A percentile compares a stretch with the other conserved stretches of the same genome.
Conservation (phyloP, 2,329 filamentous ascomycete genomes). For the Graphilbum sp. region DNA sequence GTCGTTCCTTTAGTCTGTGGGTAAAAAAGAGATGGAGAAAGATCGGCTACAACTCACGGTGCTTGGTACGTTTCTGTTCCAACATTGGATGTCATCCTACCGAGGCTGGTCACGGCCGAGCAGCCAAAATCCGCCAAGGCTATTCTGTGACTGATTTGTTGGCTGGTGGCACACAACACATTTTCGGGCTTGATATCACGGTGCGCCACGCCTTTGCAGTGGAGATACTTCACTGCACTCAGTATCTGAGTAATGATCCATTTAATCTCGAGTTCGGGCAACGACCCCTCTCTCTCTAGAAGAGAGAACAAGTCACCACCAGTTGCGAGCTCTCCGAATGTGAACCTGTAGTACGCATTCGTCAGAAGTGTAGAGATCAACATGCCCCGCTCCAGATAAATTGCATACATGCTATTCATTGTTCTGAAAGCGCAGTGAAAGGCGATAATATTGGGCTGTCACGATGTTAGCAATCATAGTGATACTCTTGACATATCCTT, state of each 20-base stretch:
- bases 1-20: too few species aligned
- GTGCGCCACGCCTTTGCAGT: slow-evolving; percentile 31
- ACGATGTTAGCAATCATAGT: not conserved
- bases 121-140: slow-evolving; percentile 37
- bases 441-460: slow-evolving; percentile 36
- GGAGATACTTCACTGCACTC: slow-evolving; percentile 28
- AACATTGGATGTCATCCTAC: slow-evolving; percentile 25
- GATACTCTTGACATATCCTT: too few species aligned
- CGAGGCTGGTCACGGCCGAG: slow-evolving; percentile 24
- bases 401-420: slow-evolving; percentile 26
- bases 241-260: slow-evolving; percentile 31
- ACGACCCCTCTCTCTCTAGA: slow-evolving; percentile 17
- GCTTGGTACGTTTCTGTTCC: slow-evolving; percentile 32
- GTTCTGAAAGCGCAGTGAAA: slow-evolving; percentile 35
- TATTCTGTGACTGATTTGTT: slow-evolving; percentile 25
- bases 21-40: too few species aligned
- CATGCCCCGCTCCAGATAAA: too few species aligned
- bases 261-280: slow-evolving; percentile 26
- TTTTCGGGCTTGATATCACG: slow-evolving; percentile 40
- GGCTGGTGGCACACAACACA: slow-evolving; percentile 30
- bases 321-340: slow-evolving; percentile 39
- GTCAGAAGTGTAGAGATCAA: too few species aligned
- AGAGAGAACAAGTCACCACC: slow-evolving; percentile 38
- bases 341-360: slow-evolving; percentile 24
- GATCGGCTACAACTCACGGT: too few species aligned